These are phyloP conservation scores for Candida nitratophila DNA, from an alignment of 805 yeast species.

Conservation along the genomic window DNA sequence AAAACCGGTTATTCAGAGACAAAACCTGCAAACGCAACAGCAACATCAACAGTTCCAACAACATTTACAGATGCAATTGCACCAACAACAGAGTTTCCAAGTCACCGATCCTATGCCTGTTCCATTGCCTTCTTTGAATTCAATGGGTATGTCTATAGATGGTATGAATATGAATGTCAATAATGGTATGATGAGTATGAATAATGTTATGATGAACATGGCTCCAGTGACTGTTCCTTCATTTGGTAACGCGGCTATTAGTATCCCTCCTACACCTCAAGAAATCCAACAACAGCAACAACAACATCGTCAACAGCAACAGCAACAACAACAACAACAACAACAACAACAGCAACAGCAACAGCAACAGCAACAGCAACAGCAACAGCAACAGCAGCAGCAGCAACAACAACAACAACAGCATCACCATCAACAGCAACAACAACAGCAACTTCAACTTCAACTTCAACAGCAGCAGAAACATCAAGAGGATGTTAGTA, in stretches of 20 bases:
- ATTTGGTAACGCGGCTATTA: background rate
- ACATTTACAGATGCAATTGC: background rate
- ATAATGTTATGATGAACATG: background rate
- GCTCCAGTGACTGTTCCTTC: background rate
- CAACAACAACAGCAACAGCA: background rate
- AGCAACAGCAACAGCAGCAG: background rate
- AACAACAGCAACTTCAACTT: background rate
- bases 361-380: background rate
- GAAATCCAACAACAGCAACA: constrained; percentile 1
- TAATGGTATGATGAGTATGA: background rate
- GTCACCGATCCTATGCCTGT: background rate
- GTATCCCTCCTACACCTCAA: background rate
- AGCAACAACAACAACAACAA: background rate
- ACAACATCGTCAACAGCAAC: background rate
- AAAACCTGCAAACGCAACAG: background rate
- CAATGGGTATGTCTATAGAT: background rate
- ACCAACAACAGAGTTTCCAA: background rate
- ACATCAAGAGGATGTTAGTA: background rate
- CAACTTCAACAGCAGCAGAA: background rate
- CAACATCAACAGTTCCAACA: constrained; percentile 1
- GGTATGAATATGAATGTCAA: background rate
- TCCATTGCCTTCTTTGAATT: background rate
- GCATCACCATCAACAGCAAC: constrained; percentile 1
- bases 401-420: background rate
- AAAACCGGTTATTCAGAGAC: background rate